Evolutionary conservation across 352 stramenopile genomes (phyloP), one percentile per base, ranked within the genome.

Genomic region (Phytophthora brassicae): DNA sequence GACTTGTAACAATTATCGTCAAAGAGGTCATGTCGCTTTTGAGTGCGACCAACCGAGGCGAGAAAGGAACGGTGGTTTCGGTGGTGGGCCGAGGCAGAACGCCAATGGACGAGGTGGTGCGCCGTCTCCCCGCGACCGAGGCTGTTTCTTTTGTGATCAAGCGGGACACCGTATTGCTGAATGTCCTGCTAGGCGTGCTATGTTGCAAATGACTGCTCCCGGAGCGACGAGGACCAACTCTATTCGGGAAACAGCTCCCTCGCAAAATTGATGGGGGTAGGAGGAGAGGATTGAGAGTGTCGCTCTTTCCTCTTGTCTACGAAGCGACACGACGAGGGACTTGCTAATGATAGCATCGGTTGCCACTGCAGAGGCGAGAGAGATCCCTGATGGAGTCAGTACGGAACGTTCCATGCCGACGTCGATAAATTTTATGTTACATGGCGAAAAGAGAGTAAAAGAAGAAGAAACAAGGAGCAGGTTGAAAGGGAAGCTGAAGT

Each of bases 241-340:
- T 19, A 11, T 31, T 42, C 46, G 29, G 28, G 28, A 19, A 12
- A 22, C 22, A n/a, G 11, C 23, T 33, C 31, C 46, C 3, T 19
- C 46, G 0, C 46, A 44, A 31, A 1, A 54, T 7, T 43, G 46
- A 53, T 52, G 46, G 17, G n/a, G 46, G 29, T 31, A 54, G 19
- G 29, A 43, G 46, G 46, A 42, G 43, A 29, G 28, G 28, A 19
- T 43, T 31, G 46, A 29, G 29, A 41, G 29, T 54, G 29, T 41
- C 46, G 46, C 29, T 42, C 29, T 19, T 43, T 54, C 46, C 28
- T 52, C 45, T 44, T 54, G 31, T n/a, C n/a, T n/a, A n/a, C n/a
- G n/a, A n/a, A n/a, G n/a, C n/a, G n/a, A n/a, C n/a, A n/a, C n/a
- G n/a, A 31, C 17, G 16, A 5, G 19, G 14, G n/a, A 31, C 31